Evolutionary conservation across 352 stramenopile genomes (phyloP), one percentile per base, ranked within the genome.

Genomic region (Thalassiosira hispida): DNA sequence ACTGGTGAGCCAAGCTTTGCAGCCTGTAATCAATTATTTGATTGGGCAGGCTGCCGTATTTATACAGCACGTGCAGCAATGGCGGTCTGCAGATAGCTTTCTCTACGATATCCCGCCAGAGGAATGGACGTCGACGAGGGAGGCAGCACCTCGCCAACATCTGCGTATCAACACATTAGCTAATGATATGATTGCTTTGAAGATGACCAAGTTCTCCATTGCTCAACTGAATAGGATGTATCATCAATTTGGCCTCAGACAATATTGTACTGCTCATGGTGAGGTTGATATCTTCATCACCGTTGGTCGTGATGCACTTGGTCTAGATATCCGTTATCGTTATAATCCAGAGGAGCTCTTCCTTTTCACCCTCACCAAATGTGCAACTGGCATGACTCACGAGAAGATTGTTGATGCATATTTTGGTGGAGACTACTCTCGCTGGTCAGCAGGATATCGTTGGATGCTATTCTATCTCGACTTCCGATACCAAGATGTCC

Each of bases 321-420:
- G n/a, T n/a, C n/a, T n/a, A n/a, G n/a, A n/a, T 38, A 38, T 38
- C 31, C 27, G 33, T 18, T 72, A 71, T n/a, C 51, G 16, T 11
- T 38, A 49, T 27, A 0, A 72, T 52, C 63, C 63, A 40, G 47
- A 72, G 46, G 63, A 72, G 22, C 27, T 72, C 23, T 72, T 72
- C 38, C 29, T 72, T 14, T 72, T 27, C 33, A n/a, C 23, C 2
- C 31, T 62, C 8, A 62, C 63, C 12, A 52, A 42, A 11, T 25
- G 16, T 16, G 52, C 16, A 16, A 61, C 49, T 16, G 63, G 63
- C 9, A 52, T 57, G 40, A 53, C n/a, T n/a, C 33, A 67, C 0
- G 53, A 44, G n/a, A 9, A 67, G 38, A 18, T 75, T 2, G 18
- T 47, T 14, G 33, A 51, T 23, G 52, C 14, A 3, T 63, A 42